Evolutionary conservation across 768 basidiomycete genomes (phyloP).

Genomic region (Boletus edulis): DNA sequence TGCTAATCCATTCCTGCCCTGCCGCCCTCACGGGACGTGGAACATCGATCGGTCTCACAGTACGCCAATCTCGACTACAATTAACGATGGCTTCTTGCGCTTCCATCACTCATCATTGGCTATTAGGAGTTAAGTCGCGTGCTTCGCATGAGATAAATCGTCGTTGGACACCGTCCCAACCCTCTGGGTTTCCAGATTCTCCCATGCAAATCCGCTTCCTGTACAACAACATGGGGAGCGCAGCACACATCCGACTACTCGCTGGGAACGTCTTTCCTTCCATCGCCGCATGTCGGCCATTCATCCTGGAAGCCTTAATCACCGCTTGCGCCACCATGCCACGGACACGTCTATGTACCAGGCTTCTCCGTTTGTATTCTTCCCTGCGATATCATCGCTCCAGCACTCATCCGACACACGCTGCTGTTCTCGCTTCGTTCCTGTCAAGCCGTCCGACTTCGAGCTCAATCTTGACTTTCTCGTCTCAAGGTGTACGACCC

Average conservation of each 20-base stretch:
- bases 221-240: slow-evolving; percentile 5
- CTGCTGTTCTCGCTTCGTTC: slow-evolving; percentile 14
- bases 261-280: slow-evolving; percentile 19
- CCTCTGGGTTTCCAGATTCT: slow-evolving; percentile 16
- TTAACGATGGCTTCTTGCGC: slow-evolving; percentile 16
- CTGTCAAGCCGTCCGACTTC: slow-evolving; percentile 13
- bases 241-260: background rate
- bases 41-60: slow-evolving; percentile 22
- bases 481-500: background rate
- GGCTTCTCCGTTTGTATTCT: slow-evolving; percentile 22
- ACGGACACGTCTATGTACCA: slow-evolving; percentile 17
- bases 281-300: slow-evolving; percentile 24
- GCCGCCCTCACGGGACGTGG: slow-evolving; percentile 1
- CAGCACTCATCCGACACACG: slow-evolving; percentile 9
- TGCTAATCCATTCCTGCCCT: background rate
- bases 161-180: slow-evolving; percentile 6
- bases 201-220: slow-evolving; percentile 27
- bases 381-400: slow-evolving; percentile 30
- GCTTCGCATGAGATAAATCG: slow-evolving; percentile 19
- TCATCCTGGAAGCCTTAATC: slow-evolving; percentile 30
- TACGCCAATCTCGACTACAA: slow-evolving; percentile 22
- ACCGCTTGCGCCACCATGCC: slow-evolving; percentile 28
- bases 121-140: slow-evolving; percentile 11
- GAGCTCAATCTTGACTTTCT: slow-evolving; percentile 2
- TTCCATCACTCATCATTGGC: slow-evolving; percentile 17